Conservation (phyloP, 441 rosid species). For the Corymbia calophylla region DNA sequence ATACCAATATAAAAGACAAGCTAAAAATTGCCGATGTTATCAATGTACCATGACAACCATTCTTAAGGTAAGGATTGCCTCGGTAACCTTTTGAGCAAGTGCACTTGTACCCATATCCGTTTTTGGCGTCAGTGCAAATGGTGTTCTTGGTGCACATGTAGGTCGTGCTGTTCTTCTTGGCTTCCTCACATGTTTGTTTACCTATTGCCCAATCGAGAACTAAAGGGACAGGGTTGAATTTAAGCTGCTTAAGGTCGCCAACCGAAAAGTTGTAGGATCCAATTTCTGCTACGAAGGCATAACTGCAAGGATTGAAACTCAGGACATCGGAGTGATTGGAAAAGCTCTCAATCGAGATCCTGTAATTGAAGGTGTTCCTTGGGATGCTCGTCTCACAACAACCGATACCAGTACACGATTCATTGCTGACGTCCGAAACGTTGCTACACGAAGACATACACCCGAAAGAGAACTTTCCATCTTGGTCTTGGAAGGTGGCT, state of each 20-base stretch:
- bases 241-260: background rate
- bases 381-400: background rate
- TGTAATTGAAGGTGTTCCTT: background rate
- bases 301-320: background rate
- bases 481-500: accelerated
- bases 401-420: background rate
- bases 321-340: accelerated
- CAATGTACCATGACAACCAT: background rate
- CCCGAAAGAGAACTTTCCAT: accelerated
- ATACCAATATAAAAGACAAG: too few relatives aligned
- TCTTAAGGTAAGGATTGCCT: background rate
- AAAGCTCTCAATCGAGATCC: accelerated
- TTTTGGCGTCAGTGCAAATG: accelerated
- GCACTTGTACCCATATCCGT: background rate
- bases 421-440: accelerated
- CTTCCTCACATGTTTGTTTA: background rate
- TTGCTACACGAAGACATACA: accelerated
- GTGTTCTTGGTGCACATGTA: background rate
- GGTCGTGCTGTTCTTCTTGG: accelerated
- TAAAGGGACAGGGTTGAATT: background rate
- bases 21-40: too few relatives aligned
- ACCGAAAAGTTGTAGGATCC: background rate
- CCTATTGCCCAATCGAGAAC: background rate
- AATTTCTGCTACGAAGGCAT: accelerated
- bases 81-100: accelerated